phyloP scores from a whole-genome alignment of 768 basidiomycete species.

The Lentinula sp. region DNA sequence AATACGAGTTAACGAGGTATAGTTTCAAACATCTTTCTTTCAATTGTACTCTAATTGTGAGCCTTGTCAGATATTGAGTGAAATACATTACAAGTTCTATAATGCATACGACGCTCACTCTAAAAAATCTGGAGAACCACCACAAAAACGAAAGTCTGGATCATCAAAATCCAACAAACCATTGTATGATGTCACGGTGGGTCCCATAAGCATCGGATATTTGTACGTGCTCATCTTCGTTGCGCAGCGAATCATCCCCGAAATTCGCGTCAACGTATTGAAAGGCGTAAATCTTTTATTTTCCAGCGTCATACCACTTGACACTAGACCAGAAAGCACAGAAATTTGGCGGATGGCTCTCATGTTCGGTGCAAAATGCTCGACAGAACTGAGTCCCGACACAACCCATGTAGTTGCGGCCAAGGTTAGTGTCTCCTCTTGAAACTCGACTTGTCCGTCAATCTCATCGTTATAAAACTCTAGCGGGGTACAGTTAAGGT shows the following conservation, averaged over 20 bases:
- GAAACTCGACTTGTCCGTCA: slow-evolving; percentile 1
- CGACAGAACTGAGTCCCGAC: slow-evolving; percentile 54
- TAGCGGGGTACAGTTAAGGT: slow-evolving; percentile 92
- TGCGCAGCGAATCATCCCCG: slow-evolving; percentile 76
- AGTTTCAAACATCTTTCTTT: slow-evolving; percentile 12
- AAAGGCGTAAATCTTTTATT: slow-evolving; percentile 80
- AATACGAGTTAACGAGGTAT: slow-evolving; percentile 65
- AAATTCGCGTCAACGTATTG: slow-evolving; percentile 71
- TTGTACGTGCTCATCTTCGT: neutral
- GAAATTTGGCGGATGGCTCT: slow-evolving; percentile 84
- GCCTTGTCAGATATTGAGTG: slow-evolving; percentile 62
- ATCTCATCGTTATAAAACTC: neutral
- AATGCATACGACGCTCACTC: slow-evolving; percentile 47
- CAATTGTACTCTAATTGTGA: neutral
- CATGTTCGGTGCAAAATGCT: slow-evolving; percentile 84
- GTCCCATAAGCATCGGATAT: slow-evolving; percentile 15
- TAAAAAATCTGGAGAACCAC: slow-evolving; percentile 22
- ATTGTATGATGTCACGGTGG: slow-evolving; percentile 73
- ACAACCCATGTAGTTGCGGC: slow-evolving; percentile 92
- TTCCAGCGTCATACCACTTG: slow-evolving; percentile 93
- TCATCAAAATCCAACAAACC: slow-evolving; percentile 23
- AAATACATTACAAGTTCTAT: slow-evolving; percentile 78
- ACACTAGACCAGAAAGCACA: slow-evolving; percentile 68
- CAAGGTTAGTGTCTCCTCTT: slow-evolving; percentile 45
- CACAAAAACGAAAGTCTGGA: slow-evolving; percentile 20